Evolutionary conservation across 2,329 filamentous ascomycete species (phyloP), one percentile per base, ranked within the genome.

Genomic region (Pyrenochaeta sp.): DNA sequence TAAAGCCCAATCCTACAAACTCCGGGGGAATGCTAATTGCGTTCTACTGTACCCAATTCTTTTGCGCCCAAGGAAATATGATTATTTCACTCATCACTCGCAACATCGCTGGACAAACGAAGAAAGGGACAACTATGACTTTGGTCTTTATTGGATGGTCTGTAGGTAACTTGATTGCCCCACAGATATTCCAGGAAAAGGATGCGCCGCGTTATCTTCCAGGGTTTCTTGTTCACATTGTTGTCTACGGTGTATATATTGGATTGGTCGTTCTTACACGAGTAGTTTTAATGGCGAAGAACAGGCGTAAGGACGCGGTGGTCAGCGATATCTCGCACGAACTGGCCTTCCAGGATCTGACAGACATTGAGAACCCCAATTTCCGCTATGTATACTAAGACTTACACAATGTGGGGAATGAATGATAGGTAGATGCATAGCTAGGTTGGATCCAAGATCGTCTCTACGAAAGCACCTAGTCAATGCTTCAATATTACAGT

Each of bases 261-360:
- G 30, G 23, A 1, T 33, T 54, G 17, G 36, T 61, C 1, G 43
- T 45, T 2, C 14, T 51, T 6, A 55, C 49, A 15, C 32, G 58
- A 11, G 7, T 51, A 10, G 29, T 58, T n/a, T 35, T 61, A 21
- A 53, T 45, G 48, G 21, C 35, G 27, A 45, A 49, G 29, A 58
- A 59, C 21, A 29, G 27, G 10, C 18, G 31, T n/a, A 58, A 59
- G 42, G 39, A 23, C 18, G 37, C 30, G 35, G 37, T 40, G 14
- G 39, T 49, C 20, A 32, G 29, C 18, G 43, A 49, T 18, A 40
- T 45, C 17, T 1, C 73, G 74, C 23, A 72, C 80, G 36, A 65
- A 75, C 7, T 81, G 83, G 83, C 82, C 0, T 87, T 84, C 66
- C 82, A 86, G 63, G 85, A 87, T 66, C 71, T 85, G 60, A 87